These are phyloP conservation scores for Ehretia macrophylla DNA, from an alignment of 257 asterid genomes.

Conservation along the genomic window DNA sequence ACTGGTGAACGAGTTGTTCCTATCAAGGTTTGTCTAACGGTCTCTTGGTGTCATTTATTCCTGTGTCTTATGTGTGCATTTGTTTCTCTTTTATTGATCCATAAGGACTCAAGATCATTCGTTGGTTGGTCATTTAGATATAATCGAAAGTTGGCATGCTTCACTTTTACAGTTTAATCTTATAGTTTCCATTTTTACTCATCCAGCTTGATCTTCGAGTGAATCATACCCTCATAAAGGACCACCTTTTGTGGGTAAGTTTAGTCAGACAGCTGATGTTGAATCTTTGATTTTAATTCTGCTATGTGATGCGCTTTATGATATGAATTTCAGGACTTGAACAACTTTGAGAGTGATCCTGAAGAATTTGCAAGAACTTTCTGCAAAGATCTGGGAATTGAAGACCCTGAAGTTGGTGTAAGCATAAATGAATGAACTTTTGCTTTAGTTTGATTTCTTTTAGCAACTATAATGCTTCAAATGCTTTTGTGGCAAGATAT, in stretches of 20 bases:
- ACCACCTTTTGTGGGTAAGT: constrained; percentile 93
- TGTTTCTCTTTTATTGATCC: constrained; percentile 1
- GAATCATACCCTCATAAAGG: constrained; percentile 81
- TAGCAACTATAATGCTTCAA: too few species aligned
- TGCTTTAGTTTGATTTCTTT: too few species aligned
- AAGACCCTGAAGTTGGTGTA: constrained; percentile 98
- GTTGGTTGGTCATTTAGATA: constrained; percentile 11
- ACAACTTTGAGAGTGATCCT: constrained; percentile 97
- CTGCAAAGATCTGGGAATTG: constrained; percentile 90
- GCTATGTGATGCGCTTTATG: not conserved
- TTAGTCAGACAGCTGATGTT: constrained; percentile 11
- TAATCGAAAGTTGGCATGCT: too few species aligned
- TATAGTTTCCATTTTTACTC: not conserved
- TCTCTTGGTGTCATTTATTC: constrained; percentile 12
- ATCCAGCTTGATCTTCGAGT: constrained; percentile 93
- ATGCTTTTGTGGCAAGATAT: too few species aligned
- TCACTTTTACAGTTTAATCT: not conserved
- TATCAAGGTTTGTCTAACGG: constrained; percentile 61
- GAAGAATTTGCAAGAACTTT: constrained; percentile 92
- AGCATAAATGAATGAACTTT: constrained; percentile 15
- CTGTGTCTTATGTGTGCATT: constrained; percentile 6
- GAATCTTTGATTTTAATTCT: constrained; percentile 4
- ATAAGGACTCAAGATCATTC: constrained; percentile 1
- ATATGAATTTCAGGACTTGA: constrained; percentile 71
- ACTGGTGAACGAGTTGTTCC: constrained; percentile 91